Conservation (phyloP, 495 filamentous ascomycete species). For the Umbilicaria muhlenbergii region DNA sequence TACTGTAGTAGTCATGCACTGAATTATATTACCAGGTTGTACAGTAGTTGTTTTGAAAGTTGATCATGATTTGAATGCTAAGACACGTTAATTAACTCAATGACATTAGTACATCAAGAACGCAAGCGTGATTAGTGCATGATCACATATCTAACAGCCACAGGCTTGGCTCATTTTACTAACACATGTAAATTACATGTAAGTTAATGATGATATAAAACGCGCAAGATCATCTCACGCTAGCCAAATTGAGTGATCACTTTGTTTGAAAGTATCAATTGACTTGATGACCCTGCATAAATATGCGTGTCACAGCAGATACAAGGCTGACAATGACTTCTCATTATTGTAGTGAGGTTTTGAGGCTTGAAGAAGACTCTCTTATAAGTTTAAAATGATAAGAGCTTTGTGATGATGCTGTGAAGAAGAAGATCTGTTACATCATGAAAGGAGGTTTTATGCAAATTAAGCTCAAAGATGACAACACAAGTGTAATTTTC, state of each 20-base stretch:
- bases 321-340: conserved; percentile 10
- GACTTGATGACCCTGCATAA: conserved; percentile 6
- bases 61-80: too few relatives aligned
- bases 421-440: conserved; percentile 1
- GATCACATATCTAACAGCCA: too few relatives aligned
- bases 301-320: conserved; percentile 7
- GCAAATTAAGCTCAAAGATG: background rate
- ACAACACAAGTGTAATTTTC: background rate
- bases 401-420: conserved; percentile 5
- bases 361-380: conserved; percentile 3
- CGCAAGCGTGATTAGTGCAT: too few relatives aligned
- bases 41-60: too few relatives aligned
- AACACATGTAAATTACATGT: too few relatives aligned
- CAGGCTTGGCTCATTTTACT: too few relatives aligned
- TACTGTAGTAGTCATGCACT: too few relatives aligned
- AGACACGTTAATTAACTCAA: too few relatives aligned
- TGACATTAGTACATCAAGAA: too few relatives aligned
- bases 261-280: conserved; percentile 9
- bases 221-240: background rate
- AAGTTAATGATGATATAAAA: background rate
- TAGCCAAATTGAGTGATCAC: background rate
- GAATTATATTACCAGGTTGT: too few relatives aligned
- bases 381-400: conserved; percentile 5
- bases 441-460: conserved; percentile 6
- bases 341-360: conserved; percentile 4